Evolutionary conservation across 306 rosid genomes (phyloP), one percentile per base, ranked within the genome.

Genomic region (Clitoria ternatea): DNA sequence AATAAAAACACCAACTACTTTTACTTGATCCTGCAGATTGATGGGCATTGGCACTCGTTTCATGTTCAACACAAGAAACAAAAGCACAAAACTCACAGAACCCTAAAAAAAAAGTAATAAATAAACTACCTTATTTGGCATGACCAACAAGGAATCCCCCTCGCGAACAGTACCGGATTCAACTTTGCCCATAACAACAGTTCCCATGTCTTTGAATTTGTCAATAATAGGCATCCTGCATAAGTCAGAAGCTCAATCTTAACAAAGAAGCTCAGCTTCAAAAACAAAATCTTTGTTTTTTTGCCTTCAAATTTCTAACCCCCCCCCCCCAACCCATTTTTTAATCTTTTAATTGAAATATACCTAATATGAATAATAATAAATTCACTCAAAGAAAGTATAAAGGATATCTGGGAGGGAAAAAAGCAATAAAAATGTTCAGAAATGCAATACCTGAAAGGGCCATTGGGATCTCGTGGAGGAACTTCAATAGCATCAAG

Each of bases 151-250:
- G 36, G 96, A 79, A 71, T 91, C 97, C 6, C 99, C 99, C 80
- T 91, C 96, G 4, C 81, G 72, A 53, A 89, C 74, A 3, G 80
- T 77, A 43, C 99, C 99, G 79, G 93, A 95, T 85, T 95, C 99
- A 66, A 91, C 92, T 83, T 95, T 95, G 8, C 99, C 99, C 99
- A 95, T 91, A 62, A 89, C 86, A 60, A 86, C 91, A 52, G 97
- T 91, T 79, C 97, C 99, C 99, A 89, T 89, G 81, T 91, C 99
- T 79, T 87, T 95, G 77, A 95, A 95, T 74, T 85, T 95, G 86
- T 91, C 97, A 39, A 91, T 81, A 52, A 95, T 66, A 36, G 97
- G 97, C 96, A 95, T 80, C 96, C 99, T 95, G 32, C 44, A 69
- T 74, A 83, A 40, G 48, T 57, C 68, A 73, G 33, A 79, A 67